Evolutionary conservation across 1,284 basidiomycete species (phyloP), one percentile per base, ranked within the genome.

Genomic region (Pseudomicrostroma phylloplanum): DNA sequence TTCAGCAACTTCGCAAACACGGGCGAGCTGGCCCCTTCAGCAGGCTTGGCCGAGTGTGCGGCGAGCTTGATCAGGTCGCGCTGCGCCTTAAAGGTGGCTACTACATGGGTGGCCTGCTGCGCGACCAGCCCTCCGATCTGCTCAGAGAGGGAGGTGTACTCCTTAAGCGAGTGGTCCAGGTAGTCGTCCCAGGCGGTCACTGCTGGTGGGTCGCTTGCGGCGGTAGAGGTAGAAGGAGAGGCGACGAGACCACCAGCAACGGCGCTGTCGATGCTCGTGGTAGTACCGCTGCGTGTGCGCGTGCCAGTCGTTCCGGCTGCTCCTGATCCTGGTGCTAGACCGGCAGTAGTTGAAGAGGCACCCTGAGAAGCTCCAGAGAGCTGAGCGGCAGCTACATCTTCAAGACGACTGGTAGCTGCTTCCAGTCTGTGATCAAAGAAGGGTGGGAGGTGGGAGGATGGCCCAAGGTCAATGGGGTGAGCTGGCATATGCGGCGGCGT

Each of bases 361-460:
- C 25, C 26, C 23, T 82, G 9, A 77, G 69, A 21, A 59, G 25
- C 19, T 54, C 63, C 55, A n/a, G 65, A 53, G 30, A 64, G 54
- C 61, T 69, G 58, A 51, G 83, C 82, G 63, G 83, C 80, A 59
- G 88, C 89, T 64, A 96, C 84, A 78, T 98, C 94, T 81, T 98
- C 94, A 30, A 98, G 86, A 59, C 94, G 87, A 57, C 91, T 92
- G 8, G 92, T 93, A 1, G 92, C 91, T 54, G 96, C 94, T 83
- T 94, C 89, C 26, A 78, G 70, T 46, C 74, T 77, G 57, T 42
- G 4, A 48, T 30, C 15, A 3, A 43, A 23, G 48, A n/a, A 21
- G 11, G 36, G 39, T 46, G 30, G 41, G 62, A 59, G 26, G 60
- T 53, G 9, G n/a, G 6, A 15, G 46, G 25, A n/a, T n/a, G n/a